Conservation (phyloP, 2,329 filamentous ascomycete genomes). For the Trichoderma sp. region DNA sequence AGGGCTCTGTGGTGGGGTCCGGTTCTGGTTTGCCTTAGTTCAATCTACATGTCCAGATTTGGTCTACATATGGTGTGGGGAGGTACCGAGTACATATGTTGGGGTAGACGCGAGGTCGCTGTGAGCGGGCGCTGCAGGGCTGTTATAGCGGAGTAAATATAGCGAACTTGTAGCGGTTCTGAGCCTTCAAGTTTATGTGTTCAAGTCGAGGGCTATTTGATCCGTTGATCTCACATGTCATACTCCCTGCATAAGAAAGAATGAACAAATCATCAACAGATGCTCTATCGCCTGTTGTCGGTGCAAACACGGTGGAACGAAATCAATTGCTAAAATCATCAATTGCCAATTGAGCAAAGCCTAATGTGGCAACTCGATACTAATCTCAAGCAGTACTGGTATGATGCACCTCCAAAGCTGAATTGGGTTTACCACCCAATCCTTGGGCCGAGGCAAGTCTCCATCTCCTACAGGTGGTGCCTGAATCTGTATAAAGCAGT, state of each 20-base stretch:
- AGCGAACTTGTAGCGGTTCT: not conserved
- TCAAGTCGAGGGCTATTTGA: not conserved
- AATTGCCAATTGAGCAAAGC: not conserved
- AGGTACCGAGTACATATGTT: not conserved
- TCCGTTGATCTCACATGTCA: not conserved
- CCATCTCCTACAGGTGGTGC: not conserved
- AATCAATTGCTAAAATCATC: not conserved
- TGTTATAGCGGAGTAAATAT: not conserved
- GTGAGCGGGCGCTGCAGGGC: not conserved
- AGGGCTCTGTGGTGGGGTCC: not conserved
- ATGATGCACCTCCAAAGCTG: not conserved
- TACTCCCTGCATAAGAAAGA: not conserved
- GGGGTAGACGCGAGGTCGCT: not conserved
- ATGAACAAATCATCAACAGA: not conserved
- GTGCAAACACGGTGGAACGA: not conserved
- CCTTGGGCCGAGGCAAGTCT: conserved; percentile 6
- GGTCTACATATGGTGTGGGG: not conserved
- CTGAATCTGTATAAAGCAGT: not conserved
- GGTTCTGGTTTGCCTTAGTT: not conserved
- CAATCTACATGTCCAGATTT: not conserved
- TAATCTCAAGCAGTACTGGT: not conserved
- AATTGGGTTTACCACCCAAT: not conserved
- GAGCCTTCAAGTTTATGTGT: not conserved
- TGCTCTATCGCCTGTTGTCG: not conserved
- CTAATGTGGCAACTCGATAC: not conserved